A percentile compares a stretch with the other conserved stretches of the same genome.
Conservation (phyloP, 768 basidiomycete genomes). For the Rhizopogon vulgaris region DNA sequence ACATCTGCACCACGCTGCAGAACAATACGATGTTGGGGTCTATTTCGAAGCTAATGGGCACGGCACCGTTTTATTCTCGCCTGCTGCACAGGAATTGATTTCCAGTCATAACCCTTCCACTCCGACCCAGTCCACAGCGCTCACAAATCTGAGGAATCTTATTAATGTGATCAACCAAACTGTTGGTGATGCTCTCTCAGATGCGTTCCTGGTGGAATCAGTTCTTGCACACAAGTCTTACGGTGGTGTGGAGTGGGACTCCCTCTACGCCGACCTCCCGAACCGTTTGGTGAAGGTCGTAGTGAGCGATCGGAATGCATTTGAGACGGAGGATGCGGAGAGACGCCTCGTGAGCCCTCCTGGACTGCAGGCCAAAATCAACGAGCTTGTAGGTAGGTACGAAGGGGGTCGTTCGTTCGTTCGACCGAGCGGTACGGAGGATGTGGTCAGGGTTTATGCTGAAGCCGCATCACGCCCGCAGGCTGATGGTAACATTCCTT, state of each 20-base stretch:
- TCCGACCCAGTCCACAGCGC: conserved; percentile 74
- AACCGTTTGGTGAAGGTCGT: conserved; percentile 93
- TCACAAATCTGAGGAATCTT: conserved; percentile 71
- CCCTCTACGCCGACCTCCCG: conserved; percentile 86
- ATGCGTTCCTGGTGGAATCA: conserved; percentile 91
- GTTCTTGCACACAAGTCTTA: conserved; percentile 88
- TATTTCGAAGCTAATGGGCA: conserved; percentile 99
- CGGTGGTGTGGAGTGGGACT: conserved; percentile 84
- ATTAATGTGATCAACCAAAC: conserved; percentile 93
- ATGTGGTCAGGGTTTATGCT: conserved; percentile 96
- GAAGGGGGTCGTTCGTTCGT: conserved; percentile 90
- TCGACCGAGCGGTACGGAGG: conserved; percentile 95
- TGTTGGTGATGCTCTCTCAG: conserved; percentile 94
- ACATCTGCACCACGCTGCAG: conserved; percentile 95
- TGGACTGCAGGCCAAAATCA: conserved; percentile 76
- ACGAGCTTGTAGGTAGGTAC: conserved; percentile 72
- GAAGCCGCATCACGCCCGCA: conserved; percentile 72
- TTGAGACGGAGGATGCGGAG: conserved; percentile 93
- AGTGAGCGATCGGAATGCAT: conserved; percentile 73
- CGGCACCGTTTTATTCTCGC: conserved; percentile 94
- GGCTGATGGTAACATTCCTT: conserved; percentile 62
- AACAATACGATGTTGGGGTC: conserved; percentile 90
- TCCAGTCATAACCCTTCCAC: conserved; percentile 64
- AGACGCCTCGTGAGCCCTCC: conserved; percentile 75
- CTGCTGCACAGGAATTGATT: conserved; percentile 57